Evolutionary conservation across 441 rosid genomes (phyloP).

Genomic region (Omphalea diandra): DNA sequence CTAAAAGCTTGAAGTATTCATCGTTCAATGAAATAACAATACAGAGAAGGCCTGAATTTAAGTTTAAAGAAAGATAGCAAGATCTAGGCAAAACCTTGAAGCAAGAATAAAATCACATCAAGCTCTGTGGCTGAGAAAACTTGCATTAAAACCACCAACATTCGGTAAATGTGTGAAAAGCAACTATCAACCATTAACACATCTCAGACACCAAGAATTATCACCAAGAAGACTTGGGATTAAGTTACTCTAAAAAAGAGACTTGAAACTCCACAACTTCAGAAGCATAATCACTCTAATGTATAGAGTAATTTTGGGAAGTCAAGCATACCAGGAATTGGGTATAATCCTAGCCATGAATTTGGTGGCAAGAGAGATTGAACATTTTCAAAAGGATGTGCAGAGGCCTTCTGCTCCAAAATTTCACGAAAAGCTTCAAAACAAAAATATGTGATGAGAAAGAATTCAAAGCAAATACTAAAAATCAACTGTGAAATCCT

Average conservation of each 20-base stretch:
- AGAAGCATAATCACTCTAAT: background rate
- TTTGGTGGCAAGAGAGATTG: slow-evolving; percentile 94
- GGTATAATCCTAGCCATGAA: slow-evolving; percentile 84
- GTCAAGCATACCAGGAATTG: slow-evolving; percentile 77
- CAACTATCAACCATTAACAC: background rate
- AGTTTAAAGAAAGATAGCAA: background rate
- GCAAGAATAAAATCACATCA: too few relatives aligned
- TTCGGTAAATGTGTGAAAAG: background rate
- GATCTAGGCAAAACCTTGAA: background rate
- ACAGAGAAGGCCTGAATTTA: too few relatives aligned
- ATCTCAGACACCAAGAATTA: slow-evolving; percentile 1
- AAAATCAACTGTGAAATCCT: slow-evolving; percentile 1
- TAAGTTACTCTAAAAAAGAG: too few relatives aligned
- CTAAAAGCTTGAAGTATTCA: background rate
- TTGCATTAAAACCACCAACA: background rate
- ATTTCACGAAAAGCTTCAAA: slow-evolving; percentile 90
- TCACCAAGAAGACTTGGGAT: too few relatives aligned
- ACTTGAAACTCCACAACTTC: slow-evolving; percentile 8
- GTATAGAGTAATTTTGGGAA: background rate
- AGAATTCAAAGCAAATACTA: slow-evolving; percentile 17
- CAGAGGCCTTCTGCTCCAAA: slow-evolving; percentile 91
- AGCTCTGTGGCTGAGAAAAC: background rate
- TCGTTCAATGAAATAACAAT: background rate
- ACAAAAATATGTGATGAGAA: slow-evolving; percentile 18
- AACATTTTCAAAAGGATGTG: slow-evolving; percentile 99